Conservation (phyloP, 306 rosid genomes). For the Vigna radiata region DNA sequence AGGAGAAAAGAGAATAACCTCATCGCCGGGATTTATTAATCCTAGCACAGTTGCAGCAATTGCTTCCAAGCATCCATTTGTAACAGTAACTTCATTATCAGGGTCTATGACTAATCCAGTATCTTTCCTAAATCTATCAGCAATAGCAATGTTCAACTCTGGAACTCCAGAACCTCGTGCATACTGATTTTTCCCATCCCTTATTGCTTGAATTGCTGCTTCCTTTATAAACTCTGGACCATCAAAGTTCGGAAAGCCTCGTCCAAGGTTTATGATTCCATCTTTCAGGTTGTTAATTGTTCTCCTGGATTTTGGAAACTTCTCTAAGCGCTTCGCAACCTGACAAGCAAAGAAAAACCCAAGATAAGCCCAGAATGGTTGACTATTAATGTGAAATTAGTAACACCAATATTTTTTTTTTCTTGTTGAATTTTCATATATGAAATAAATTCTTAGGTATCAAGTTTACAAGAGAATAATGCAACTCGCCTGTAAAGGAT, state of each 20-base stretch:
- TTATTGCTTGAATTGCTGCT: constrained; percentile 85
- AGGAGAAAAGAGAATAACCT: constrained; percentile 87
- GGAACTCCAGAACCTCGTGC: constrained; percentile 80
- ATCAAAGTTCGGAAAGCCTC: constrained; percentile 77
- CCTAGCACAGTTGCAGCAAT: constrained; percentile 85
- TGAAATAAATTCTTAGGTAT: too few species aligned
- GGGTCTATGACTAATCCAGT: constrained; percentile 74
- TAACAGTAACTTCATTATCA: constrained; percentile 76
- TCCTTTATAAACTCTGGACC: constrained; percentile 53
- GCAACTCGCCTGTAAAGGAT: too few species aligned
- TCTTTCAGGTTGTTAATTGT: constrained; percentile 55
- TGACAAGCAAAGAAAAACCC: constrained; percentile 46
- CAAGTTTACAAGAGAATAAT: too few species aligned
- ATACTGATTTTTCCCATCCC: constrained; percentile 85
- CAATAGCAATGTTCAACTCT: constrained; percentile 75
- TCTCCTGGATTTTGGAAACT: constrained; percentile 52
- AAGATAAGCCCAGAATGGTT: too few species aligned
- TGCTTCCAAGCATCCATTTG: constrained; percentile 89
- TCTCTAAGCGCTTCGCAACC: constrained; percentile 87
- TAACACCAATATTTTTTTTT: too few species aligned
- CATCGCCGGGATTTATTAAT: constrained; percentile 91
- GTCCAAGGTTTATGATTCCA: constrained; percentile 87
- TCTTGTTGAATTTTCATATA: too few species aligned
- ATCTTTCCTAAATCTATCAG: constrained; percentile 79
- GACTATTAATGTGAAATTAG: too few species aligned